A percentile compares a stretch with the other conserved stretches of the same genome.
Conservation (phyloP, 2,329 filamentous ascomycete genomes). For the Fusarium sp. region DNA sequence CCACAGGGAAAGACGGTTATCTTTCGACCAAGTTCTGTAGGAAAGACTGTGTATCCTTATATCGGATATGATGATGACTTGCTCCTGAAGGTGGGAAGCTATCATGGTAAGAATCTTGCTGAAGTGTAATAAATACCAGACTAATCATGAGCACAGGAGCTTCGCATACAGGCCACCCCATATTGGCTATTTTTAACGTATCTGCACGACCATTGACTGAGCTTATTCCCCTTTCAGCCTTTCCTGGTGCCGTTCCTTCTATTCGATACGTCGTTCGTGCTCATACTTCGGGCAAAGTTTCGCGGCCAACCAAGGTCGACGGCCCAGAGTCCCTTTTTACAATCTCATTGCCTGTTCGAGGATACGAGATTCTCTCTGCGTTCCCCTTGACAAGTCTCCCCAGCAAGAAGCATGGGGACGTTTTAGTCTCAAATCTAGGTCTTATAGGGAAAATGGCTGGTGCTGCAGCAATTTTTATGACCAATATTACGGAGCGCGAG, state of each 20-base stretch:
- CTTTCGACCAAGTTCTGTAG: slow-evolving; percentile 79
- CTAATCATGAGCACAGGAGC: slow-evolving; percentile 50
- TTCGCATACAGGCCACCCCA: slow-evolving; percentile 74
- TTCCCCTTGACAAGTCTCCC: slow-evolving; percentile 72
- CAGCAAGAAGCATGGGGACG: slow-evolving; percentile 47
- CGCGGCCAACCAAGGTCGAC: slow-evolving; percentile 59
- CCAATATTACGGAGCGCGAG: slow-evolving; percentile 62
- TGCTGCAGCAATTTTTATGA: slow-evolving; percentile 77
- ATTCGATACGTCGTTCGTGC: slow-evolving; percentile 77
- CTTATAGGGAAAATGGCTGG: slow-evolving; percentile 91
- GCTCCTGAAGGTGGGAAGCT: slow-evolving; percentile 82
- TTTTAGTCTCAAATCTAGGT: slow-evolving; percentile 76
- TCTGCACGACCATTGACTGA: slow-evolving; percentile 71
- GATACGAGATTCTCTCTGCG: slow-evolving; percentile 85
- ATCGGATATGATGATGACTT: slow-evolving; percentile 77
- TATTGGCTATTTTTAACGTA: slow-evolving; percentile 89
- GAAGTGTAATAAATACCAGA: no score
- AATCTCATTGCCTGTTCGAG: slow-evolving; percentile 70
- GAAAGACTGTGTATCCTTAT: slow-evolving; percentile 79
- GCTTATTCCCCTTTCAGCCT: slow-evolving; percentile 74
- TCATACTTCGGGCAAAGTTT: slow-evolving; percentile 74
- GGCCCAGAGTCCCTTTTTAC: slow-evolving; percentile 65
- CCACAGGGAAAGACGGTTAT: slow-evolving; percentile 79
- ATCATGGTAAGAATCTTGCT: slow-evolving; percentile 67
- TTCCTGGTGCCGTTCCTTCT: slow-evolving; percentile 73